Evolutionary conservation across 352 stramenopile genomes (phyloP).

Genomic region (Pythium apleroticum): DNA sequence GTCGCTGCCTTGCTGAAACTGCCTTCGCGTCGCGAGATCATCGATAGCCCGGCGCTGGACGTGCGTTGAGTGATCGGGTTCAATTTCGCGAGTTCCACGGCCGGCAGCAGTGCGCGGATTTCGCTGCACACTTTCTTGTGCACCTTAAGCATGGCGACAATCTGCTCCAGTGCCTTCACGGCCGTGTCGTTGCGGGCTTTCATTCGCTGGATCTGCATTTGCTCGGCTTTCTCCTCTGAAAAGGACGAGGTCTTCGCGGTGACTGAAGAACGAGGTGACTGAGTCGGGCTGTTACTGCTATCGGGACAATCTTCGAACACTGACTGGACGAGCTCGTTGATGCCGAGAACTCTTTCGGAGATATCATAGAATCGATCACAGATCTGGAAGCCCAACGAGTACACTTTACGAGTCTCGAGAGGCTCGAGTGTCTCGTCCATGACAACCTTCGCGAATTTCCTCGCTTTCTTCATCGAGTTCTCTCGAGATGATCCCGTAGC

Average conservation of each 20-base stretch:
- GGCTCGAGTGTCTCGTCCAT: conserved; percentile 32
- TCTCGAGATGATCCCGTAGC: conserved; percentile 25
- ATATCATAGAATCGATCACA: conserved; percentile 45
- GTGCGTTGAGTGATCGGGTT: neutral
- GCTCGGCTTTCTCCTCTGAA: conserved; percentile 7
- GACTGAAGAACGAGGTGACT: neutral
- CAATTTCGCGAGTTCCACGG: conserved; percentile 8
- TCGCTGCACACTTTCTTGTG: conserved; percentile 43
- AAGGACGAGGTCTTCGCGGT: neutral
- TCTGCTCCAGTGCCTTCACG: conserved; percentile 32
- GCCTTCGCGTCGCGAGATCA: conserved; percentile 4
- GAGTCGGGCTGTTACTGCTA: neutral
- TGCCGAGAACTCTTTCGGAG: conserved; percentile 23
- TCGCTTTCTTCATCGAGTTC: neutral
- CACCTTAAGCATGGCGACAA: conserved; percentile 38
- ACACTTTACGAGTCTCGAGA: conserved; percentile 31
- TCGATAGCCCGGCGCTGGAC: conserved; percentile 9
- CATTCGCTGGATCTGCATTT: conserved; percentile 24
- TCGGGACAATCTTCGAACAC: conserved; percentile 20
- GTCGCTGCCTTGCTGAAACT: conserved; percentile 21
- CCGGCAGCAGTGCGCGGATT: conserved; percentile 25
- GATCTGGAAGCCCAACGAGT: conserved; percentile 29
- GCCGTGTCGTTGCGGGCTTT: conserved; percentile 37
- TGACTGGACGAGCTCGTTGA: conserved; percentile 5
- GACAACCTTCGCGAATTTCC: neutral